Base-by-base conservation (phyloP, 331 rosid genomes). In the Phaseolus coccineus region DNA sequence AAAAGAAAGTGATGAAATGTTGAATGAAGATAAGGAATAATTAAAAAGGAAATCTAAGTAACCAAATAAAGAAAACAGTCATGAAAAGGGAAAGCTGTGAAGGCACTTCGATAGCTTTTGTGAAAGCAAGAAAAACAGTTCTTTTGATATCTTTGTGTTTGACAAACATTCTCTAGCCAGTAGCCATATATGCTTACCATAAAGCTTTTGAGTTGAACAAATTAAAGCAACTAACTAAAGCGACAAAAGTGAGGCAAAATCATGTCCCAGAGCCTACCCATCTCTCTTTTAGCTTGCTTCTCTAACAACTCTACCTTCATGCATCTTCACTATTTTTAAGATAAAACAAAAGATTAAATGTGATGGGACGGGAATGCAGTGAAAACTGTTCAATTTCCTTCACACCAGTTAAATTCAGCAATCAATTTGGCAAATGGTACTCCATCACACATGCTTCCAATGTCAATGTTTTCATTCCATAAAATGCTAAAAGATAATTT, bases 71-170 rank as follows among this genome's bases (percentile, higher is more conserved):
- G 84, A 59, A 74, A 50, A 59, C 71, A 69, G 87, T 68, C 68
- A 37, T 59, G 66, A 77, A 82, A 83, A 85, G 87, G 69, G 76
- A 87, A 69, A 85, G 89, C 85, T 73, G 85, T 73, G 73, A 81
- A 75, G 85, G 71, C 85, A 83, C 90, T 87, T 72, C 79, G 86
- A 56, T 85, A 63, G 80, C 91, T 85, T 89, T 87, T 80, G 72
- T 70, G 85, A 85, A 87, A 85, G 87, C 81, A 74, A 57, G 48
- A 69, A 30, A 19, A 28, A 46, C 71, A 55, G 77, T 86, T 82
- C 80, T 84, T 86, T 86, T 82, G 27, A 46, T 80, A 69, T 80
- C 79, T 76, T 85, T 86, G 42, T 50, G 30, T 74, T 73, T 84
- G 85, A 70, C 83, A 81, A 67, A 84, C 87, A 84, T 84, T 85